These are phyloP conservation scores for Rhynchospora tenuis DNA, from an alignment of 176 grass and related monocot species.

Conservation along the genomic window DNA sequence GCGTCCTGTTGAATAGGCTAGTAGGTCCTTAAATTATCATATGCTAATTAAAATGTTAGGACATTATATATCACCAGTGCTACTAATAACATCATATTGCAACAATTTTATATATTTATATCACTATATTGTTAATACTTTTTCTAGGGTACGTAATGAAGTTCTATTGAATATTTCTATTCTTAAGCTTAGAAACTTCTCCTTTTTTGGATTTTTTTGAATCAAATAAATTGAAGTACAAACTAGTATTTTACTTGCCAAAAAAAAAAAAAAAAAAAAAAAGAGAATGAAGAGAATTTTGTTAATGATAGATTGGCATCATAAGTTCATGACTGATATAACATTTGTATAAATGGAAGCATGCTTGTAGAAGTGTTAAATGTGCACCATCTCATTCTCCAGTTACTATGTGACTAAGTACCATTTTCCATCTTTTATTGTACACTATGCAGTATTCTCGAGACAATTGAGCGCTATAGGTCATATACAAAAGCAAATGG, in stretches of 20 bases:
- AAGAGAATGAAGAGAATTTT: neutral
- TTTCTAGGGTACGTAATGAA: too few relatives aligned
- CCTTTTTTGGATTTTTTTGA: neutral
- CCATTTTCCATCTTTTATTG: too few relatives aligned
- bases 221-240: neutral
- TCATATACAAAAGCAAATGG: neutral
- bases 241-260: neutral
- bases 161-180: neutral
- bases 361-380: neutral
- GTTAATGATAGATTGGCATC: neutral
- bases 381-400: neutral
- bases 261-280: neutral
- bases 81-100: too few relatives aligned
- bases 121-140: too few relatives aligned
- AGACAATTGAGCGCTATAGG: neutral
- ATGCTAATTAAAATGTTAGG: too few relatives aligned
- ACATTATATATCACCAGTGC: too few relatives aligned
- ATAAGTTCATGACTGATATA: neutral
- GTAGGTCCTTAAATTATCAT: too few relatives aligned
- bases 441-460: neutral
- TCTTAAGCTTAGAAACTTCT: neutral
- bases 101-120: too few relatives aligned
- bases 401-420: neutral
- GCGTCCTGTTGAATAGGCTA: too few relatives aligned
- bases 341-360: neutral